Evolutionary conservation across 78 protist genomes (phyloP), one percentile per base, ranked within the genome.

Genomic region (Tieghemostelium lacteum): DNA sequence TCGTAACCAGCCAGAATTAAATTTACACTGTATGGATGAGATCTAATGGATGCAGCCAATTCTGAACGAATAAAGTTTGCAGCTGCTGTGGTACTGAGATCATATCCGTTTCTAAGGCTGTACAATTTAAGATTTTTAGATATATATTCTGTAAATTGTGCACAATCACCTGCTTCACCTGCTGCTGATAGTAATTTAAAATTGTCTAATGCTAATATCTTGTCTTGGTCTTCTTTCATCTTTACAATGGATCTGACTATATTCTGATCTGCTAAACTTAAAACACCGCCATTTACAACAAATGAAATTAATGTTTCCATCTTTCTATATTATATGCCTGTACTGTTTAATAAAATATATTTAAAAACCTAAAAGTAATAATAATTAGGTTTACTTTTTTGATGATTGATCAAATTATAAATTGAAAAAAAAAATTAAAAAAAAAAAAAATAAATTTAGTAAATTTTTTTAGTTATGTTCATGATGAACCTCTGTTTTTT

Each of bases 1-100:
- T 95, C 96, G 26, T 63, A 88, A 10, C 97, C 97, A 20, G 92
- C 97, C n/a, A 95, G 22, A 29, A 95, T 64, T 40, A 75, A 31
- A 87, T 93, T 88, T 20, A 76, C 89, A 16, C 74, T 71, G 61
- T 93, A 95, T 57, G 96, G 92, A 26, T 52, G 83, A 37, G 70
- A 60, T 67, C 97, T 75, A 10, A 85, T 80, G 24, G 95, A 57
- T 2, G 83, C 64, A 12, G 97, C 95, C 33, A 95, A 61, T 45
- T 92, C 94, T 3, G 16, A 45, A 33, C 97, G 58, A 20, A 78
- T 70, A 24, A 69, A 95, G 52, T 92, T 55, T 16, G 97, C 97
- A n/a, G 75, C 42, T 14, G 89, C 94, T 39, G 73, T 65, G 20
- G 97, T 92, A 20, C 94, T 50, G 40, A 95, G 39, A 6, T 86